These are phyloP conservation scores for Elongisporangium senticosum DNA, from an alignment of 352 stramenopile genomes.

Conservation along the genomic window DNA sequence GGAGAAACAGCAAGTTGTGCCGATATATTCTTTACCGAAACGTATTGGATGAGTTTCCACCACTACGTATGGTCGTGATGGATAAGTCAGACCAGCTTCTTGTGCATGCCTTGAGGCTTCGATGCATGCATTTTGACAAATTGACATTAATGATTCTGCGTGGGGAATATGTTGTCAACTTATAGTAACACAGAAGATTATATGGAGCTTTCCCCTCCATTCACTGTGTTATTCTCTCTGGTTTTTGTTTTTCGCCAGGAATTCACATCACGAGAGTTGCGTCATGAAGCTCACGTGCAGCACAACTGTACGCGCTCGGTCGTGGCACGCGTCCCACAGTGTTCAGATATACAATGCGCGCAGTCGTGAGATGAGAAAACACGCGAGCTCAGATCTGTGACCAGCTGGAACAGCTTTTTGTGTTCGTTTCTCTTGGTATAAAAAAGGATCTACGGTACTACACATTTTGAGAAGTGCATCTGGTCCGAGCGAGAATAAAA, in stretches of 20 bases:
- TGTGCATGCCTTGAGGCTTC: background rate
- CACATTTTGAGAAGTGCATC: background rate
- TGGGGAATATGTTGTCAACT: background rate
- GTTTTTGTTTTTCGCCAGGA: background rate
- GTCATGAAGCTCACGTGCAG: background rate
- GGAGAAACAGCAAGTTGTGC: background rate
- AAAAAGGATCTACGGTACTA: background rate
- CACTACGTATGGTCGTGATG: background rate
- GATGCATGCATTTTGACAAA: background rate
- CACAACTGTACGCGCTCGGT: background rate
- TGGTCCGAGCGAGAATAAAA: background rate
- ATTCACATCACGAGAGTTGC: background rate
- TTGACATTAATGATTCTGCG: background rate
- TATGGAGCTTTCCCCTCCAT: too few species aligned
- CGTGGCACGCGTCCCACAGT: background rate
- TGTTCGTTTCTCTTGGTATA: background rate
- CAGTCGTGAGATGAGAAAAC: background rate
- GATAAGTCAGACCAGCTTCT: background rate
- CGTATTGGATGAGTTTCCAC: background rate
- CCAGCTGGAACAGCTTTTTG: background rate
- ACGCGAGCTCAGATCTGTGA: background rate
- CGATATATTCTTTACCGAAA: background rate
- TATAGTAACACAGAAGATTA: background rate
- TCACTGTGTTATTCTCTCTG: background rate
- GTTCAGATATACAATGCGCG: background rate